These are phyloP conservation scores for Orobanche coerulescens DNA, from an alignment of 257 asterid species.

Conservation along the genomic window DNA sequence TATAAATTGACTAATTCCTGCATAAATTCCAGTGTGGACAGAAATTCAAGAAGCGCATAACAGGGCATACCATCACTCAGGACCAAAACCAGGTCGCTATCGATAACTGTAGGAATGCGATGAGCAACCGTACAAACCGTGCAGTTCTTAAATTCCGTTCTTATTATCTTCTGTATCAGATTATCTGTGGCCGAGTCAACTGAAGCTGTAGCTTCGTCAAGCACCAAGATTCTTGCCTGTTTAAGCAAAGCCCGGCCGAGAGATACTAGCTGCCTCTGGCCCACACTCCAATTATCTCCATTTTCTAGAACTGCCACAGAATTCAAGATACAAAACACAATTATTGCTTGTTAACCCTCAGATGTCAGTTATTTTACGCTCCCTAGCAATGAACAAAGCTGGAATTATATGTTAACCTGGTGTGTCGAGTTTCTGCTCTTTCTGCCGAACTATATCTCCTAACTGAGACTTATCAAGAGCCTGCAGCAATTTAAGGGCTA, in stretches of 20 bases:
- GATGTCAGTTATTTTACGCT: background rate
- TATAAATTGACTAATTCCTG: no score
- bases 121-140: constrained; percentile 96
- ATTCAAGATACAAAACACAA: background rate
- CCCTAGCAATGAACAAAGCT: background rate
- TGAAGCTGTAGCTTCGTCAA: constrained; percentile 93
- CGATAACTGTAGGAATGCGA: constrained; percentile 95
- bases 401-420: constrained; percentile 40
- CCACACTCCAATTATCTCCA: constrained; percentile 93
- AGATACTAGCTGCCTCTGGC: constrained; percentile 80
- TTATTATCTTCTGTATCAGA: constrained; percentile 85
- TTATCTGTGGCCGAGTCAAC: constrained; percentile 98
- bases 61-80: constrained; percentile 79
- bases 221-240: constrained; percentile 80
- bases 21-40: background rate
- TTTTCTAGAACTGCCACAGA: constrained; percentile 53
- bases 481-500: background rate
- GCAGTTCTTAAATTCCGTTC: constrained; percentile 79
- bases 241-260: constrained; percentile 82
- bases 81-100: constrained; percentile 82
- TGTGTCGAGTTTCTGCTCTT: constrained; percentile 69
- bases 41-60: constrained; percentile 6
- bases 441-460: constrained; percentile 64
- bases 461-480: constrained; percentile 87
- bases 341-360: background rate